Evolutionary conservation across 2,329 filamentous ascomycete genomes (phyloP), one percentile per base, ranked within the genome.

Genomic region (Nannizziopsis arthrosporioides): DNA sequence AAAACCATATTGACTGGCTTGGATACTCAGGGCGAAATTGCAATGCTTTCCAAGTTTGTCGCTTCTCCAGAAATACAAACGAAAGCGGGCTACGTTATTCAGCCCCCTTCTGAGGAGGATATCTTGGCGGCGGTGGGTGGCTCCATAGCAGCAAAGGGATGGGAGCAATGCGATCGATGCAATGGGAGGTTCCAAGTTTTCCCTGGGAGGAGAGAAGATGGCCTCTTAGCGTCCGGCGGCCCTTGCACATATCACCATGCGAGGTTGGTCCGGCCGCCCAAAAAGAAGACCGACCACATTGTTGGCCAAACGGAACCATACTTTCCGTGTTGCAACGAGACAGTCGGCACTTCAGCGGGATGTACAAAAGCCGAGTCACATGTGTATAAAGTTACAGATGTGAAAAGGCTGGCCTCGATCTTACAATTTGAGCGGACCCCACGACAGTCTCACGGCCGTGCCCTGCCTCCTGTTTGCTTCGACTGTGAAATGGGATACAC

Each of bases 401-500:
- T 79, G 1, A 87, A 85, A 54, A 75, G 88, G 17, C 73, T 98
- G 19, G 87, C 88, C 0, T 70, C 81, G 0, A 69, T 90, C 2
- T 74, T 93, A 57, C 88, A 90, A 44, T 98, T 93, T 62, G 75
- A 79, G 49, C 67, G 78, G 52, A 96, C 92, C 0, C 89, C 89
- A 0, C 43, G 22, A 4, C 65, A 69, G 22, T 54, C 56, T 38
- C 53, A 55, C 10, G 59, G 63, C 52, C 57, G 54, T 35, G 53
- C 49, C 17, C 57, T 56, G 27, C 56, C 53, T 1, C 76, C 77
- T 32, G 80, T 96, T 9, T 84, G 81, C 54, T 90, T 98, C 58
- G 92, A 98, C 63, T 96, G 92, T 59, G 92, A 98, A 62, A 98
- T 98, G 92, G 86, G 85, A 3, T 96, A 94, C 61, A 98, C 93